These are phyloP conservation scores for Rhododendron mucronatum DNA, from an alignment of 148 eudicot species.

Conservation along the genomic window DNA sequence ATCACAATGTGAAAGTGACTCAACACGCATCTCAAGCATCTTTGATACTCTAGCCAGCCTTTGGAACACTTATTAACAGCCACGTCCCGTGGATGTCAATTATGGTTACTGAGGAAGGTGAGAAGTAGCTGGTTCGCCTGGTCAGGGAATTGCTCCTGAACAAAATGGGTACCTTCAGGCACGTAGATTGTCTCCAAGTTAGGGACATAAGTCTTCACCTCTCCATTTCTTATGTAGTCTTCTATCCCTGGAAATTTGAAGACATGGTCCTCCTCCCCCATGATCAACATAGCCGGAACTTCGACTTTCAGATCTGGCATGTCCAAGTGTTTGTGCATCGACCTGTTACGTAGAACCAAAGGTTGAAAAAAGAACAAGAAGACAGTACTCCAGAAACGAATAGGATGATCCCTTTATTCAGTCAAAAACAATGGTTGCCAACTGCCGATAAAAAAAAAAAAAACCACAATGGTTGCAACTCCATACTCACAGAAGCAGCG, in stretches of 20 bases:
- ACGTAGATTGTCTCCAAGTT: conserved; percentile 30
- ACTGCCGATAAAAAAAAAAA: too few species aligned
- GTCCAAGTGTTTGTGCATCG: neutral
- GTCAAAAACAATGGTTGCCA: too few species aligned
- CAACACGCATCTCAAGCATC: too few species aligned
- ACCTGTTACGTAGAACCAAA: neutral
- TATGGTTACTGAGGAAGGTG: conserved; percentile 28
- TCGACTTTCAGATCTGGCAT: conserved; percentile 27
- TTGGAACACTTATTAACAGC: too few species aligned
- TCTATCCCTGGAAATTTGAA: conserved; percentile 36
- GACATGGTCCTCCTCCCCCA: conserved; percentile 32
- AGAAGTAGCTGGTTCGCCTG: conserved; percentile 27
- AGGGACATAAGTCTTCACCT: conserved; percentile 25
- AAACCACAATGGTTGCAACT: too few species aligned
- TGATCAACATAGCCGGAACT: conserved; percentile 29
- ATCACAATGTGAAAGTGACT: neutral
- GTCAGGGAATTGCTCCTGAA: conserved; percentile 7
- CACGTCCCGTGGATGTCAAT: neutral
- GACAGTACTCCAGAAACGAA: too few species aligned
- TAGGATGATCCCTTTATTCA: too few species aligned
- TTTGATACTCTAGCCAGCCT: too few species aligned
- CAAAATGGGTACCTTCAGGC: conserved; percentile 40
- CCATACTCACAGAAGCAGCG: too few species aligned
- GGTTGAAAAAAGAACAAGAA: too few species aligned
- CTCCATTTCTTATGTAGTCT: conserved; percentile 28